Evolutionary conservation across 345 rosid genomes (phyloP).

Genomic region (Boechera retrofracta): DNA sequence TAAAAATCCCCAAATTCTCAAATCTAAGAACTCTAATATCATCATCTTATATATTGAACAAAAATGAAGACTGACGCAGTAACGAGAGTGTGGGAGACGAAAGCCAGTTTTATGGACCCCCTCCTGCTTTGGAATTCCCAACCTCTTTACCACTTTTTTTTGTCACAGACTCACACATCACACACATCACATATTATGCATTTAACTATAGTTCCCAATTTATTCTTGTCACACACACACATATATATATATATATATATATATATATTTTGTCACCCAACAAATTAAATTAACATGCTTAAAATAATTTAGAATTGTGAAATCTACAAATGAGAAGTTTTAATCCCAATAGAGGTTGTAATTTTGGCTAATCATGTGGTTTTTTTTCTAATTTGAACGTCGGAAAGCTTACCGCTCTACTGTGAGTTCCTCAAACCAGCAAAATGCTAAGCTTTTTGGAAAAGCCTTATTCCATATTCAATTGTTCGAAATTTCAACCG

Average conservation of each 20-base stretch:
- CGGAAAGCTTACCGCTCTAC: neutral
- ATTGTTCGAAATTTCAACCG: no score
- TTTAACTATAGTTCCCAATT: neutral
- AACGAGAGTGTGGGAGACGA: constrained; percentile 22
- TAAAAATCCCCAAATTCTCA: no score
- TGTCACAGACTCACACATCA: constrained; percentile 11
- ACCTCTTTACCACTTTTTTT: neutral
- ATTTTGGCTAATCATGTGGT: neutral
- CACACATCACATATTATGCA: constrained; percentile 6
- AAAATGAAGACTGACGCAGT: constrained; percentile 2
- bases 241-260: no score
- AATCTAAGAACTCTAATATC: no score
- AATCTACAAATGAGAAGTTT: neutral
- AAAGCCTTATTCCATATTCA: no score
- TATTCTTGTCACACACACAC: neutral
- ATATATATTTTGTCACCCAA: neutral
- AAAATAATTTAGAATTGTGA: neutral
- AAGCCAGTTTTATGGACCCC: constrained; percentile 7
- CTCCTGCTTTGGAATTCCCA: neutral
- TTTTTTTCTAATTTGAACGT: neutral
- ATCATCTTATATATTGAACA: neutral
- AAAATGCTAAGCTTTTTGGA: no score
- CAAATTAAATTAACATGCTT: neutral
- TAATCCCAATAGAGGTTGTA: neutral
- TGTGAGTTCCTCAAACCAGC: neutral